Percentiles rank a stretch among this genome's conserved stretches.
phyloP scores from a whole-genome alignment of 1,284 basidiomycete genomes.

The Cutaneotrichosporon sp. region DNA sequence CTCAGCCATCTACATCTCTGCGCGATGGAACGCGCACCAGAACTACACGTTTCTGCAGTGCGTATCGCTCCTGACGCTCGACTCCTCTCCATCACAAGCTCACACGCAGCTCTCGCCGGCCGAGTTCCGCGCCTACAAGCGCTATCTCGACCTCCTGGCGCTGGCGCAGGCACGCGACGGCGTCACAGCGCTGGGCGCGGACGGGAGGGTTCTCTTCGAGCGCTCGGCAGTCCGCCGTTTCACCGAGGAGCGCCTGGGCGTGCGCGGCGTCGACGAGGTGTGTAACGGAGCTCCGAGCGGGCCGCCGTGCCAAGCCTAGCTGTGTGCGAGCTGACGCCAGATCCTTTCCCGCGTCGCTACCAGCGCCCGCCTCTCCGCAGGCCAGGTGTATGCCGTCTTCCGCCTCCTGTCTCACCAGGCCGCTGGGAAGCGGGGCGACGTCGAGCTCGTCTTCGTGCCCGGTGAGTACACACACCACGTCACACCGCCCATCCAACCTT shows the following conservation, averaged over 20 bases:
- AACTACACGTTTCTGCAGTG: conserved; percentile 23
- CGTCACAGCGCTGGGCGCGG: conserved; percentile 15
- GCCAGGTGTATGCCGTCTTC: conserved; percentile 27
- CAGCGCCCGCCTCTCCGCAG: conserved; percentile 13
- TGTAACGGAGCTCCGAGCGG: too few species aligned
- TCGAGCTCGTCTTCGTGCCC: conserved; percentile 28
- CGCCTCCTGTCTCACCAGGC: conserved; percentile 22
- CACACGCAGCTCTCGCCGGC: conserved; percentile 27
- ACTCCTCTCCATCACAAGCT: not conserved
- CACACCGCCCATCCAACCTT: not conserved
- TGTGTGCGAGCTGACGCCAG: conserved; percentile 18
- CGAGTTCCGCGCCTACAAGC: conserved; percentile 25
- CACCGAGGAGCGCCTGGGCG: conserved; percentile 17
- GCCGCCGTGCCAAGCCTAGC: too few species aligned
- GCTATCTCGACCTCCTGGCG: conserved; percentile 28
- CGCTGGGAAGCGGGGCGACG: conserved; percentile 10
- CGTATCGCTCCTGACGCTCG: not conserved
- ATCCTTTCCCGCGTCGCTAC: conserved; percentile 14
- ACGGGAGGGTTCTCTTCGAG: conserved; percentile 23
- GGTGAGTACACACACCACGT: conserved; percentile 14
- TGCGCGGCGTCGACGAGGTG: conserved; percentile 26
- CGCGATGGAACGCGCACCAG: conserved; percentile 13
- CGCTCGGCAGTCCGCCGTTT: conserved; percentile 20
- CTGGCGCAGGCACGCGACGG: conserved; percentile 17
- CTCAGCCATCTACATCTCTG: not conserved